These are phyloP conservation scores for Lactarius hatsudake DNA, from an alignment of 768 basidiomycete species.

Conservation along the genomic window DNA sequence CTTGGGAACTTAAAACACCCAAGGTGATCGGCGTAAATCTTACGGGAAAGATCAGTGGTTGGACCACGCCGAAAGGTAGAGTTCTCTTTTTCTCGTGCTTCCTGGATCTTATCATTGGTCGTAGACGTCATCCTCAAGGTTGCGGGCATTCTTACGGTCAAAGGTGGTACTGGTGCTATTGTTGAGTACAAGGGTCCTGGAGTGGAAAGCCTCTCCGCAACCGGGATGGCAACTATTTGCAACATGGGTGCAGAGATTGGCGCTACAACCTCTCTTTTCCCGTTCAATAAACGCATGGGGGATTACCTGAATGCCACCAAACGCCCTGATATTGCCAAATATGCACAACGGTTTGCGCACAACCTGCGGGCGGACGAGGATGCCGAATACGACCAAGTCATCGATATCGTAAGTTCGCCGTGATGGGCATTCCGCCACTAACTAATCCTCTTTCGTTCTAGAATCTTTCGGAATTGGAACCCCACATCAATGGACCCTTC, in stretches of 20 bases:
- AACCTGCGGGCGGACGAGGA: constrained; percentile 86
- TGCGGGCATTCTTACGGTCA: constrained; percentile 97
- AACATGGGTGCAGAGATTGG: constrained; percentile 99
- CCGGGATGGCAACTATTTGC: constrained; percentile 99
- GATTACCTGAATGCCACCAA: constrained; percentile 95
- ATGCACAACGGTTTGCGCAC: constrained; percentile 85
- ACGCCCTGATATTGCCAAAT: constrained; percentile 81
- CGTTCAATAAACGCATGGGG: constrained; percentile 94
- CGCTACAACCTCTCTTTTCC: constrained; percentile 98
- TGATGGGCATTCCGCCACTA: not conserved
- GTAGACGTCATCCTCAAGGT: constrained; percentile 98
- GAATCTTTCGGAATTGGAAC: constrained; percentile 97
- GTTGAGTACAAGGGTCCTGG: constrained; percentile 96
- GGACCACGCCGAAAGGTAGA: constrained; percentile 96
- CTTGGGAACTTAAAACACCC: constrained; percentile 99
- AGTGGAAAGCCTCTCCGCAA: constrained; percentile 94
- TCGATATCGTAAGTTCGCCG: constrained; percentile 72
- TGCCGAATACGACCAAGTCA: constrained; percentile 90
- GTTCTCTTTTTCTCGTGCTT: not conserved
- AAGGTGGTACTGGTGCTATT: constrained; percentile 98
- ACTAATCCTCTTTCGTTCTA: constrained; percentile 32
- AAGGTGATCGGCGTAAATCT: constrained; percentile 98
- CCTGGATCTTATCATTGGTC: constrained; percentile 19
- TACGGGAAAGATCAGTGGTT: constrained; percentile 91
- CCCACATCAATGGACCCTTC: constrained; percentile 99